Conservation (phyloP, 2,329 filamentous ascomycete genomes). For the Mollisiaceae sp. region DNA sequence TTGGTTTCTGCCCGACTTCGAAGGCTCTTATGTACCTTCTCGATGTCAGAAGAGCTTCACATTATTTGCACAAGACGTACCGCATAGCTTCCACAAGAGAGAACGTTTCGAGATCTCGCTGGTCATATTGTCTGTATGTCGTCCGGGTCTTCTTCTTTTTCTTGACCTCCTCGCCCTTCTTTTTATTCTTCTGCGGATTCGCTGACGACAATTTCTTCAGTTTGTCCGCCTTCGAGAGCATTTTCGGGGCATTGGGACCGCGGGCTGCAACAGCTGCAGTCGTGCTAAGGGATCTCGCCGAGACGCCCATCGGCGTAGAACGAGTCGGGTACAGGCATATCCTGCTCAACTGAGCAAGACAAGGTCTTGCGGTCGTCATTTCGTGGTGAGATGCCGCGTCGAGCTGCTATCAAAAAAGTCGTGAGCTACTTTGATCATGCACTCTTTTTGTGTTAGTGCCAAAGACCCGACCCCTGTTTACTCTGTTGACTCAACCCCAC, state of each 20-base stretch:
- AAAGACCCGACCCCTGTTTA: conserved; percentile 17
- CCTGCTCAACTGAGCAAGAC: conserved; percentile 43
- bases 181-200: conserved; percentile 39
- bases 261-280: conserved; percentile 29
- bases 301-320: conserved; percentile 19
- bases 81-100: conserved; percentile 92
- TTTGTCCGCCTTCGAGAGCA: not conserved
- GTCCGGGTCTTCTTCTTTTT: conserved; percentile 44
- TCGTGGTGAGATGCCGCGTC: conserved; percentile 13
- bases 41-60: conserved; percentile 20
- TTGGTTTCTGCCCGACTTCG: conserved; percentile 83
- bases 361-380: conserved; percentile 41
- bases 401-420: conserved; percentile 7
- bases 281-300: conserved; percentile 33
- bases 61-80: conserved; percentile 51
- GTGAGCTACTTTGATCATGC: conserved; percentile 12
- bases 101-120: conserved; percentile 63
- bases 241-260: not conserved
- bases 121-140: conserved; percentile 43
- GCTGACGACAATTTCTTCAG: conserved; percentile 9
- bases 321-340: conserved; percentile 31
- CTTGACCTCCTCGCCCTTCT: conserved; percentile 39
- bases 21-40: conserved; percentile 85
- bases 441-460: conserved; percentile 21
- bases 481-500: conserved; percentile 24